These are phyloP conservation scores for Xylaria sp. DNA, from an alignment of 2,329 filamentous ascomycete genomes.

Conservation along the genomic window DNA sequence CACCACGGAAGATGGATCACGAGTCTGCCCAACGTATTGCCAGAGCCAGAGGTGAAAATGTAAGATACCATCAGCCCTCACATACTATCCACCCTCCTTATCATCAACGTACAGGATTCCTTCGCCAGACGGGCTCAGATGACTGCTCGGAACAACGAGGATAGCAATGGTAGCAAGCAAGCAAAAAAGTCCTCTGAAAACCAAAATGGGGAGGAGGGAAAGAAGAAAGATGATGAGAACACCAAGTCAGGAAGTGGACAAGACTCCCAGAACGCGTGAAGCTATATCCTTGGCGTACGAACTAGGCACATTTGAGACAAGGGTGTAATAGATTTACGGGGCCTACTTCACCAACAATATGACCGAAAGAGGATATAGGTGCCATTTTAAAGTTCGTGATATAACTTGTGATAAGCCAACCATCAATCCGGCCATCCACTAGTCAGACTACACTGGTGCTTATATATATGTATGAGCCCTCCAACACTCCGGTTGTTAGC, in stretches of 20 bases:
- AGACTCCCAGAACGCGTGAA: not conserved
- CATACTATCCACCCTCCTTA: not conserved
- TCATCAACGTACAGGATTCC: constrained; percentile 36
- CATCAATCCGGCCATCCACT: not conserved
- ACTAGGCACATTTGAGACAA: constrained; percentile 13
- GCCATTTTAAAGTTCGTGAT: not conserved
- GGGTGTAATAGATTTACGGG: constrained; percentile 11
- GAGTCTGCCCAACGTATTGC: constrained; percentile 55
- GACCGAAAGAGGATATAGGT: not conserved
- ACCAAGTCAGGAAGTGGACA: not conserved
- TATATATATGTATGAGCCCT: not conserved
- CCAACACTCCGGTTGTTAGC: constrained; percentile 14
- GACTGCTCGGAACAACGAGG: constrained; percentile 36
- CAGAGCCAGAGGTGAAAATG: constrained; percentile 51
- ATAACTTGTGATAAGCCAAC: not conserved
- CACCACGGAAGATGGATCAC: constrained; percentile 56
- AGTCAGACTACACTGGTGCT: not conserved
- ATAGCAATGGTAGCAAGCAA: not conserved
- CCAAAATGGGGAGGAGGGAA: not conserved
- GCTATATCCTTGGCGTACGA: constrained; percentile 16
- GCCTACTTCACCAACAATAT: constrained; percentile 7
- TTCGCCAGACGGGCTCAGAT: constrained; percentile 44
- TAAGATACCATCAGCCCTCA: not conserved
- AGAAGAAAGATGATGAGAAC: constrained; percentile 7
- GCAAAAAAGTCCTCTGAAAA: constrained; percentile 7